These are phyloP conservation scores for Beauveria varroae DNA, from an alignment of 2,329 filamentous ascomycete genomes.

Conservation along the genomic window DNA sequence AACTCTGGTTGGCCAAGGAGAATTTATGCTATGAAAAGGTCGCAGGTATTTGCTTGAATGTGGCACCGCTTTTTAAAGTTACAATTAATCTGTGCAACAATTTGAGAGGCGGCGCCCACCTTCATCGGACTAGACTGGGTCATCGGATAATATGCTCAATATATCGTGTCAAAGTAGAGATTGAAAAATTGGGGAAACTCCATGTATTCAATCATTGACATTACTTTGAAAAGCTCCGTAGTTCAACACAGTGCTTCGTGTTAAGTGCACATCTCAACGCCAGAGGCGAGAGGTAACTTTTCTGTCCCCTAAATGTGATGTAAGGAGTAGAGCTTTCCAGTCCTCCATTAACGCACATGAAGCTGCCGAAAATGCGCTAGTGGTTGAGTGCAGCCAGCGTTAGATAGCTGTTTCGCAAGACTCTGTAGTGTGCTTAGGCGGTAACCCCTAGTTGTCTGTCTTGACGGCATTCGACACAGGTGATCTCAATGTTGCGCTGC, in stretches of 20 bases:
- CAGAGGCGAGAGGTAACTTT: background rate
- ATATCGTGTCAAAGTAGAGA: background rate
- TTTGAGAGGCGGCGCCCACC: background rate
- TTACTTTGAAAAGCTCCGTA: background rate
- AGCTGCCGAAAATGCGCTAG: background rate
- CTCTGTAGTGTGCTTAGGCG: background rate
- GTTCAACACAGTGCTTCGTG: background rate
- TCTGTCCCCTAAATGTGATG: background rate
- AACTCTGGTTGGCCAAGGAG: background rate
- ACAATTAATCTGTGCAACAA: background rate
- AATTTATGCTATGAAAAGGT: slow-evolving; percentile 3
- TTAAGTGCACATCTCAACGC: background rate
- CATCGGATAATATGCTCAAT: slow-evolving; percentile 1
- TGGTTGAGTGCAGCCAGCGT: background rate
- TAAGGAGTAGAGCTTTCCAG: background rate
- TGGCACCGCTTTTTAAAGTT: slow-evolving; percentile 7
- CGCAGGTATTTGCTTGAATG: background rate
- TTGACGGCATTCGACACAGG: background rate
- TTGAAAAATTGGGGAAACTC: background rate
- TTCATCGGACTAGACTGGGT: background rate
- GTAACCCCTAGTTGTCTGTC: background rate
- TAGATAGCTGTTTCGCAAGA: slow-evolving; percentile 2
- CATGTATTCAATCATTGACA: too few relatives aligned
- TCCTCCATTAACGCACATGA: background rate
- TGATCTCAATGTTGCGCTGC: background rate